Conservation (phyloP, 176 grass and related monocot genomes). For the Rhynchospora breviuscula region DNA sequence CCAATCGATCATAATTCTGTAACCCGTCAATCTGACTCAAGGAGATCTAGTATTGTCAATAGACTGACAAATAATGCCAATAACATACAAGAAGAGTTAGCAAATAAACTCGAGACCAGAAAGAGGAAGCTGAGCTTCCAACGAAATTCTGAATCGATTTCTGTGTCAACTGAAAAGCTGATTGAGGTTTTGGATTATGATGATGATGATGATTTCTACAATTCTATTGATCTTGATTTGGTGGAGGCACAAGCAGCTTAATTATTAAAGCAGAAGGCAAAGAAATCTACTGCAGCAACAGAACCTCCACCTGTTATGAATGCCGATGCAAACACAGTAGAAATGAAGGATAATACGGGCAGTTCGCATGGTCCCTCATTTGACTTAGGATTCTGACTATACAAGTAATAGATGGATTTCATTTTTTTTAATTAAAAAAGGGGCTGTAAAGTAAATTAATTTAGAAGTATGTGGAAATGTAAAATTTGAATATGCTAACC, state of each 20-base stretch:
- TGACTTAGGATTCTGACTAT: slow-evolving; percentile 42
- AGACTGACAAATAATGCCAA: slow-evolving; percentile 23
- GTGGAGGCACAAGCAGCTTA: slow-evolving; percentile 69
- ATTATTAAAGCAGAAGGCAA: slow-evolving; percentile 35
- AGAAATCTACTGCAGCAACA: background rate
- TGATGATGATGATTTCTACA: slow-evolving; percentile 78
- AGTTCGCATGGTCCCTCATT: slow-evolving; percentile 44
- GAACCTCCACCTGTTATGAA: slow-evolving; percentile 17
- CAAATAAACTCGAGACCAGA: slow-evolving; percentile 57
- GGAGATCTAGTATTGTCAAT: slow-evolving; percentile 18
- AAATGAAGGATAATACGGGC: slow-evolving; percentile 24
- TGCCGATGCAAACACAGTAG: slow-evolving; percentile 5
- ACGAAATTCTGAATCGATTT: slow-evolving; percentile 24
- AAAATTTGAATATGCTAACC: slow-evolving; percentile 5
- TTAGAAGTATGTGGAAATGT: background rate
- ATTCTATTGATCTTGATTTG: slow-evolving; percentile 70
- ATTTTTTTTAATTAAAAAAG: background rate
- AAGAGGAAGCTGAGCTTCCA: slow-evolving; percentile 91
- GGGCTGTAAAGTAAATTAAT: slow-evolving; percentile 3
- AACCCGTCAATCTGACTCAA: slow-evolving; percentile 26
- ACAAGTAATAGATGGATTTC: background rate
- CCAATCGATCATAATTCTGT: slow-evolving; percentile 33
- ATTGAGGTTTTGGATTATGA: slow-evolving; percentile 23
- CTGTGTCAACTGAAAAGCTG: slow-evolving; percentile 24
- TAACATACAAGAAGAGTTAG: slow-evolving; percentile 36